A percentile compares a stretch with the other conserved stretches of the same genome.
These are phyloP conservation scores for Candida tropicalis DNA, from an alignment of 1,139 yeast genomes.

Conservation along the genomic window DNA sequence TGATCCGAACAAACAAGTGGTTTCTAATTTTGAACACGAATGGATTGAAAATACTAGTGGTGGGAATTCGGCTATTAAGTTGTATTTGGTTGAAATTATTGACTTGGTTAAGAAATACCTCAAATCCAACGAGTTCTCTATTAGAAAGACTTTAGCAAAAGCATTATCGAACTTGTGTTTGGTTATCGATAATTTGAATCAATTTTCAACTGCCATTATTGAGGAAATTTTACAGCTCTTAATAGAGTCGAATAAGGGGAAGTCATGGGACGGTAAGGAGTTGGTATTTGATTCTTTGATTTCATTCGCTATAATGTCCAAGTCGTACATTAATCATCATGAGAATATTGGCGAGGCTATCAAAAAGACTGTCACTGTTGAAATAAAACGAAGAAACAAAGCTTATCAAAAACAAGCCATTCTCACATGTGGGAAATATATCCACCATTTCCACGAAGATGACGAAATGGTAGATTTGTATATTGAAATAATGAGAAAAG, in stretches of 20 bases:
- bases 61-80: conserved; percentile 66
- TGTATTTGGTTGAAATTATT: conserved; percentile 75
- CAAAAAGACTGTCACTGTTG: conserved; percentile 52
- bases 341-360: conserved; percentile 28
- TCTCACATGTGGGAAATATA: conserved; percentile 51
- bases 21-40: conserved; percentile 56
- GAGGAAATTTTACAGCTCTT: conserved; percentile 54
- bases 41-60: conserved; percentile 86
- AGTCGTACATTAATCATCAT: conserved; percentile 20
- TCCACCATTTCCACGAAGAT: conserved; percentile 45
- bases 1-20: conserved; percentile 54
- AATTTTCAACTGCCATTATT: conserved; percentile 27
- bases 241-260: conserved; percentile 68
- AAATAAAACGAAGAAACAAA: conserved; percentile 68
- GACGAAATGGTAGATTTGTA: conserved; percentile 42
- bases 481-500: conserved; percentile 34
- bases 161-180: conserved; percentile 67
- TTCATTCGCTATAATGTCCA: conserved; percentile 52
- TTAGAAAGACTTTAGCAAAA: conserved; percentile 72
- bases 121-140: conserved; percentile 59
- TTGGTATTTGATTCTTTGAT: conserved; percentile 71
- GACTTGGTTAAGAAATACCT: conserved; percentile 52
- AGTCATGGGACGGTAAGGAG: conserved; percentile 91
- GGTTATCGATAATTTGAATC: conserved; percentile 36
- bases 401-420: conserved; percentile 61